phyloP scores from a whole-genome alignment of 257 asterid species.

The Solanum tarapatanum region DNA sequence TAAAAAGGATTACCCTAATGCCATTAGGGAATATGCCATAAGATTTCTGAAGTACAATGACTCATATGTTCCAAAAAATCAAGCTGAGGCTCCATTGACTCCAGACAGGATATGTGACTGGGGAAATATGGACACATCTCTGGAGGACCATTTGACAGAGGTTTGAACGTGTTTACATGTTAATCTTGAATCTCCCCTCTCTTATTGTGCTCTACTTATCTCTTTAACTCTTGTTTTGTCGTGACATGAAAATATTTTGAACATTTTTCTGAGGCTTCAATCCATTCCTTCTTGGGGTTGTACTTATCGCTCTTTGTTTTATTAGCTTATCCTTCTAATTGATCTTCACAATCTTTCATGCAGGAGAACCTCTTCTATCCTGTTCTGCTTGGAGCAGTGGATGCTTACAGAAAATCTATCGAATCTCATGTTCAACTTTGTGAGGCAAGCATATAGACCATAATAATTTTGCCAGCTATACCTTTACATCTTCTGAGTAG shows the following conservation, averaged over 20 bases:
- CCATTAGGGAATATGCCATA: slow-evolving; percentile 61
- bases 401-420: slow-evolving; percentile 53
- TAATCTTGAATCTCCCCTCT: not conserved
- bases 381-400: slow-evolving; percentile 56
- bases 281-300: not conserved
- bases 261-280: not conserved
- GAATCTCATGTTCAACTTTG: slow-evolving; percentile 43
- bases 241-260: not conserved
- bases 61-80: slow-evolving; percentile 17
- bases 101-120: slow-evolving; percentile 46
- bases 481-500: not conserved
- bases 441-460: slow-evolving; percentile 42
- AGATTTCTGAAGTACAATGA: slow-evolving; percentile 42
- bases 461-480: not conserved
- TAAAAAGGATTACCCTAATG: slow-evolving; percentile 25
- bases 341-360: slow-evolving; percentile 4
- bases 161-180: slow-evolving; percentile 25
- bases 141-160: slow-evolving; percentile 56
- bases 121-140: slow-evolving; percentile 39
- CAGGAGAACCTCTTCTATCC: slow-evolving; percentile 79
- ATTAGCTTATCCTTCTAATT: not conserved
- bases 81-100: slow-evolving; percentile 47
- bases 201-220: slow-evolving; percentile 3
- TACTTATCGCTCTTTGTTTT: not conserved
- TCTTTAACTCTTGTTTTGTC: not conserved